Percentiles rank a stretch among this genome's conserved stretches.
Conservation (phyloP, 805 yeast species). For the Candida vartiovaarae region DNA sequence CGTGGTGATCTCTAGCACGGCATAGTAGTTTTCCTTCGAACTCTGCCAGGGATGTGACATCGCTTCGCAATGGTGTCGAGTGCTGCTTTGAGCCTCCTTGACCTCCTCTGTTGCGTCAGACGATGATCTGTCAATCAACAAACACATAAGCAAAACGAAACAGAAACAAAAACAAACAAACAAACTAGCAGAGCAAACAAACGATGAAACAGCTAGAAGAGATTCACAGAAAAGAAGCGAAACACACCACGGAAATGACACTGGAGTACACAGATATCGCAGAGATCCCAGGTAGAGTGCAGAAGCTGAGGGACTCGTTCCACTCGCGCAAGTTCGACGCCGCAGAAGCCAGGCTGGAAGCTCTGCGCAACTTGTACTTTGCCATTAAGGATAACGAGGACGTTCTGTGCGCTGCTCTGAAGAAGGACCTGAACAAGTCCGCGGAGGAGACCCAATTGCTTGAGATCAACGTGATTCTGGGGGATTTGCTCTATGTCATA, state of each 20-base stretch:
- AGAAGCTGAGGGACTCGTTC: slow-evolving; percentile 35
- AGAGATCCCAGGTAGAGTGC: slow-evolving; percentile 42
- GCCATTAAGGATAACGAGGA: slow-evolving; percentile 54
- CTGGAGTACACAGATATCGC: slow-evolving; percentile 38
- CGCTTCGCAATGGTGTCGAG: not conserved
- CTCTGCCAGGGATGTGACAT: slow-evolving; percentile 1
- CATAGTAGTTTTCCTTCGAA: slow-evolving; percentile 40
- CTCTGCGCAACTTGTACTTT: slow-evolving; percentile 60
- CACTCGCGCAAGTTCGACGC: slow-evolving; percentile 36
- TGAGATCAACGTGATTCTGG: slow-evolving; percentile 46
- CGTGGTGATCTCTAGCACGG: slow-evolving; percentile 45
- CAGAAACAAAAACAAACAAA: not conserved
- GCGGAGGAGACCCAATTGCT: slow-evolving; percentile 51
- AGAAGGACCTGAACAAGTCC: slow-evolving; percentile 61
- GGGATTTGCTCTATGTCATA: slow-evolving; percentile 56
- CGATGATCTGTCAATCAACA: no score
- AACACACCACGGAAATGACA: not conserved
- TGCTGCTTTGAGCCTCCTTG: no score
- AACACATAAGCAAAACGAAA: not conserved
- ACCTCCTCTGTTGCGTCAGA: no score
- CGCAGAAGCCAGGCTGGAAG: slow-evolving; percentile 44
- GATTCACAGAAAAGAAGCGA: not conserved
- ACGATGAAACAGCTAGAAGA: no score
- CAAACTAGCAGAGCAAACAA: not conserved
- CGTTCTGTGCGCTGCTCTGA: slow-evolving; percentile 48